Percentiles rank a stretch among this genome's conserved stretches.
phyloP scores from a whole-genome alignment of 2,329 filamentous ascomycete genomes.

The Fusarium compactum region DNA sequence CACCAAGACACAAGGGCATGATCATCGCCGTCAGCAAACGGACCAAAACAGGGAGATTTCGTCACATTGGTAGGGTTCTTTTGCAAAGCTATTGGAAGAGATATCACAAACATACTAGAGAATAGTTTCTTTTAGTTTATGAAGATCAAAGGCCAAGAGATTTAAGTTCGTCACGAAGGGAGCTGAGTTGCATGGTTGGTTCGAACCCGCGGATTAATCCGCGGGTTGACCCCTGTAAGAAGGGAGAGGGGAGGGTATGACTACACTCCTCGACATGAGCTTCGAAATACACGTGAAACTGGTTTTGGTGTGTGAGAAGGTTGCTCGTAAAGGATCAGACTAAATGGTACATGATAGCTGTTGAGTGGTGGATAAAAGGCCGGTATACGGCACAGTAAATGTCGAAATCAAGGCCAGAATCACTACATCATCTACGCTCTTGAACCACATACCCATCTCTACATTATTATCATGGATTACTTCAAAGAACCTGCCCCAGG shows the following conservation, averaged over 20 bases:
- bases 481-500: background rate
- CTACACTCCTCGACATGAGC: background rate
- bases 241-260: background rate
- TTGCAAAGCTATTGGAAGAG: conserved; percentile 8
- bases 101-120: background rate
- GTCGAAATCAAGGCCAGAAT: background rate
- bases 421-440: background rate
- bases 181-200: background rate
- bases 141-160: background rate
- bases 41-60: background rate
- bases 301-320: background rate
- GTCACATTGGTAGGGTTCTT: background rate
- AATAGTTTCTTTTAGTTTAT: background rate
- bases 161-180: background rate
- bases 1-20: background rate
- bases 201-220: background rate
- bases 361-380: background rate
- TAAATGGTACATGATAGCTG: background rate
- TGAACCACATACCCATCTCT: fast-evolving
- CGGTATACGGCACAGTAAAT: background rate
- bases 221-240: background rate
- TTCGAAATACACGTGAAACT: background rate
- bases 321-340: background rate
- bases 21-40: background rate
- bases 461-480: background rate